phyloP scores from a whole-genome alignment of 176 grass and related monocot species.

The Neostapfia colusana region DNA sequence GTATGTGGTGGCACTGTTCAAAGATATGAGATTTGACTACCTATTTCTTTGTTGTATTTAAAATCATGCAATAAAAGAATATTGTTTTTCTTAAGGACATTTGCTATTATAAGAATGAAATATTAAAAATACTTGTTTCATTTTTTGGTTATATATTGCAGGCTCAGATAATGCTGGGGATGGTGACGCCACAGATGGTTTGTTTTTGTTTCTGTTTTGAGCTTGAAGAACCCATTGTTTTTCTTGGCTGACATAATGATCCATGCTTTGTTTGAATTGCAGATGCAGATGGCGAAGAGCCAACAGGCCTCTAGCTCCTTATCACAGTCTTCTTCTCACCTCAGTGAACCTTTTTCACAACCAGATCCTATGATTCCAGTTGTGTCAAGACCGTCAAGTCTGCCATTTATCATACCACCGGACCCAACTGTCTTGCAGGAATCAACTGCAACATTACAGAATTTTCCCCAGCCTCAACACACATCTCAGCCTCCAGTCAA shows the following conservation, averaged over 20 bases:
- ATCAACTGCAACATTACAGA: slow-evolving; percentile 35
- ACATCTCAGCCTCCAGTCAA: slow-evolving; percentile 40
- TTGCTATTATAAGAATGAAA: slow-evolving; percentile 25
- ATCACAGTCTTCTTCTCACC: slow-evolving; percentile 55
- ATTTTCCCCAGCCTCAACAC: slow-evolving; percentile 58
- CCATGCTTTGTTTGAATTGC: slow-evolving; percentile 38
- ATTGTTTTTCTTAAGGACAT: slow-evolving; percentile 10
- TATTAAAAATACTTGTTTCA: not conserved
- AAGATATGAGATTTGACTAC: not conserved
- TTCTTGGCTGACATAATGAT: slow-evolving; percentile 28
- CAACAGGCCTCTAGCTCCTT: slow-evolving; percentile 46
- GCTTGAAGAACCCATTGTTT: slow-evolving; percentile 14
- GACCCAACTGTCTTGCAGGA: slow-evolving; percentile 54
- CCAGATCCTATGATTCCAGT: slow-evolving; percentile 42
- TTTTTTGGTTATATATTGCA: slow-evolving; percentile 43
- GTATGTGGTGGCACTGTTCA: not conserved
- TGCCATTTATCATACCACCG: slow-evolving; percentile 34
- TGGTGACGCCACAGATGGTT: slow-evolving; percentile 85
- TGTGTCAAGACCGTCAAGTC: slow-evolving; percentile 40
- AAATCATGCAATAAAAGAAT: slow-evolving; percentile 5
- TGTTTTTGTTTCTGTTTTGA: slow-evolving; percentile 31
- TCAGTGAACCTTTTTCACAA: slow-evolving; percentile 56
- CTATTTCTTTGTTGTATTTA: slow-evolving; percentile 13
- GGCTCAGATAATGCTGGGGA: slow-evolving; percentile 95
- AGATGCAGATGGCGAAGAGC: slow-evolving; percentile 94